phyloP scores from a whole-genome alignment of 139 green algal genomes.

The Closterium sp. region DNA sequence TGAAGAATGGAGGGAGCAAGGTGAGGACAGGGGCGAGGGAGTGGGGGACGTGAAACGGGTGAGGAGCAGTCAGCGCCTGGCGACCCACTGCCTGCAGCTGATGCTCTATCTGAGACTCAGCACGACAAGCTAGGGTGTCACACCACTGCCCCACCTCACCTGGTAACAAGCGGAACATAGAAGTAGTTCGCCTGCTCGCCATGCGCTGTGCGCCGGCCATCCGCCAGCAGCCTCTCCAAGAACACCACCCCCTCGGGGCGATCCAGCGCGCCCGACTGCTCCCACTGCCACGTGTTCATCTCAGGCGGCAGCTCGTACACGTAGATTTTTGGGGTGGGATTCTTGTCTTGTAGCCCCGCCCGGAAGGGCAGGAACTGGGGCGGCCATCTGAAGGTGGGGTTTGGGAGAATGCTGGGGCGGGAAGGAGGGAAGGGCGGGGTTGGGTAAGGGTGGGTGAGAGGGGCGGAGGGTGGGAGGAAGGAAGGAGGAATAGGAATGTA shows the following conservation, averaged over 20 bases:
- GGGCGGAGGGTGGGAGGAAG: not conserved
- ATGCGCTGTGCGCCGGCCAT: constrained; percentile 61
- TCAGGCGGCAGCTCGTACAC: constrained; percentile 25
- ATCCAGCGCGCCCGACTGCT: not conserved
- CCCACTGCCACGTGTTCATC: constrained; percentile 29
- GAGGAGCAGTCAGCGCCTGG: too few species aligned
- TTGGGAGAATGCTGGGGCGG: not conserved
- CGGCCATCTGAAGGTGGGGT: not conserved
- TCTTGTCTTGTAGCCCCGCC: not conserved
- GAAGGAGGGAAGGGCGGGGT: not conserved
- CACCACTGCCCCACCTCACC: not conserved
- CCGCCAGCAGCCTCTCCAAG: constrained; percentile 62
- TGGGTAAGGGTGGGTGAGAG: not conserved
- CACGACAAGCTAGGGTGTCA: not conserved
- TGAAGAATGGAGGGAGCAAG: not conserved
- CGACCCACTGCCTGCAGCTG: not conserved
- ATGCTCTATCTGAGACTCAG: not conserved
- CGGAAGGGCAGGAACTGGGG: not conserved
- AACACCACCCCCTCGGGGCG: constrained; percentile 23
- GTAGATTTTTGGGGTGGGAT: not conserved
- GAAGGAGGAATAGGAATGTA: not conserved
- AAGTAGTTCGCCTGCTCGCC: constrained; percentile 58
- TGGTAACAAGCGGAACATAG: constrained; percentile 33
- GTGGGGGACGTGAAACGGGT: too few species aligned
- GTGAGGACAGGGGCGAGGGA: too few species aligned